phyloP scores from a whole-genome alignment of 306 rosid genomes.

The Myrica gale region DNA sequence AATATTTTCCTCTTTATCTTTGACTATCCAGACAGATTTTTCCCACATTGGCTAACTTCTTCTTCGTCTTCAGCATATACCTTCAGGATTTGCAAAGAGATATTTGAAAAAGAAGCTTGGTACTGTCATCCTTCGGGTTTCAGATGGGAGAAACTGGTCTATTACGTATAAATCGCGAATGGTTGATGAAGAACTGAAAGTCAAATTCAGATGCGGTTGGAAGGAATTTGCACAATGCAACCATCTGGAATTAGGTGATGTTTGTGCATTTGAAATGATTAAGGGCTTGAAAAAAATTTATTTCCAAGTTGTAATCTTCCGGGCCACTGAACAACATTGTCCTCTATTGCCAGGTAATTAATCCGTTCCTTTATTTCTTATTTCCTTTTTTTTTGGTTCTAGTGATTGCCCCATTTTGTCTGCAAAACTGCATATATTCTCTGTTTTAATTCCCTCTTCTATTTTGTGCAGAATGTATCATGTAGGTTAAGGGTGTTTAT shows the following conservation, averaged over 20 bases:
- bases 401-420: not conserved
- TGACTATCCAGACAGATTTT: not conserved
- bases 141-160: constrained; percentile 11
- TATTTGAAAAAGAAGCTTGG: not conserved
- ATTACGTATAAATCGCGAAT: not conserved
- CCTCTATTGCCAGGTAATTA: not conserved
- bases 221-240: not conserved
- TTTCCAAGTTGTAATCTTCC: constrained; percentile 8
- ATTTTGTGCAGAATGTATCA: constrained; percentile 15
- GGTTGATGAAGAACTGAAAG: not conserved
- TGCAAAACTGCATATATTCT: not conserved
- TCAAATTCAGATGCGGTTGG: constrained; percentile 5
- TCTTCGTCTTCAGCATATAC: not conserved
- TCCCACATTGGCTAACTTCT: not conserved
- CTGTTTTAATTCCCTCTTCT: not conserved
- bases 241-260: constrained; percentile 17
- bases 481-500: not conserved
- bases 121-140: constrained; percentile 1
- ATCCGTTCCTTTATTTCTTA: not conserved
- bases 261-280: constrained; percentile 12
- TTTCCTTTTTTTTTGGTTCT: too few species aligned
- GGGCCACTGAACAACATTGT: not conserved
- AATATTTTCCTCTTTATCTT: not conserved
- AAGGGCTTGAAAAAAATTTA: not conserved
- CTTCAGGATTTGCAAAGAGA: not conserved